Base-by-base conservation (phyloP, 1,284 basidiomycete species). In the Stereum hirsutum region DNA sequence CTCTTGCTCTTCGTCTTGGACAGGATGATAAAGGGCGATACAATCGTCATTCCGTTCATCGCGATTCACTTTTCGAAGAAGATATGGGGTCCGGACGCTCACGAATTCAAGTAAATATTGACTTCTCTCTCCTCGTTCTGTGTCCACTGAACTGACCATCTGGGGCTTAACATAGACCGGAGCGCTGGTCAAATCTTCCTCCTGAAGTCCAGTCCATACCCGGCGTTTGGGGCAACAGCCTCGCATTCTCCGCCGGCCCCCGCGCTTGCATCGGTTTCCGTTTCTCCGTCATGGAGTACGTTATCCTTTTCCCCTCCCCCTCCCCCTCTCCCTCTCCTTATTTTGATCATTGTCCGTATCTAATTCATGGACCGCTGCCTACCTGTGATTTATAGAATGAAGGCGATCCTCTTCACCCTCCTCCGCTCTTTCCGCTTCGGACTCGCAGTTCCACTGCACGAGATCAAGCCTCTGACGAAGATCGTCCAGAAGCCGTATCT, bases 231-330 rank as follows among this genome's bases (percentile, higher is more conserved):
- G 53, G 52, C n/a, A 52, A 58, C 42, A 14, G 59, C 14, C 34
- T 63, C 42, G 53, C 59, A 17, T 66, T 65, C 52, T 43, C 60
- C 6, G 56, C 52, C 5, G 58, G 58, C 15, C 42, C 52, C 4
- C 47, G 52, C 32, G 51, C 56, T 5, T 62, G 60, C 44, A 62
- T 63, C 32, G 71, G 71, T 1, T 72, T 65, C 52, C 60, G 66
- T 8, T 70, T 74, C 45, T 64, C 70, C 5, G 44, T 72, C 14
- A 57, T 61, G 10, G 70, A 72, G 57, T 59, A 42, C 47, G 54
- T 55, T 11, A 15, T 19, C 8, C 24, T n/a, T 6, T 35, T 44
- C n/a, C n/a, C n/a, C n/a, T n/a, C n/a, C n/a, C n/a, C 32, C 14
- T 8, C n/a, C 15, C 28, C 10, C 19, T 19, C 31, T 8, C 14